A percentile compares a stretch with the other conserved stretches of the same genome.
These are phyloP conservation scores for Salix caprea DNA, from an alignment of 345 rosid genomes.

Conservation along the genomic window DNA sequence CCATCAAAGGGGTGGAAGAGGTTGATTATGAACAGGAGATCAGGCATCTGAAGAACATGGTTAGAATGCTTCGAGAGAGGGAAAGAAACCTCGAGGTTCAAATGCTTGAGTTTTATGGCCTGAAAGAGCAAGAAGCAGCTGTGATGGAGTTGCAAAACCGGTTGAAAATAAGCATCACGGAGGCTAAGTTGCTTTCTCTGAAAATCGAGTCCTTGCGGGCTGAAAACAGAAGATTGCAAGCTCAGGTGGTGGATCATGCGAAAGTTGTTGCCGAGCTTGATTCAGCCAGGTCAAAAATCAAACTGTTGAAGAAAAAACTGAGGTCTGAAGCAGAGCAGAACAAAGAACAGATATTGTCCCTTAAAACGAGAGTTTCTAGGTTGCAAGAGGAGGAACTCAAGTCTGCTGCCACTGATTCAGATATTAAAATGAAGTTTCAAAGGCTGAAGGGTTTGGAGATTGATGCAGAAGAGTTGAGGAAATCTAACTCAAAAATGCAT, in stretches of 20 bases:
- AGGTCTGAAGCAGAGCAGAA: constrained; percentile 67
- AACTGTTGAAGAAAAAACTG: constrained; percentile 62
- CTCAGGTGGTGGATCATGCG: constrained; percentile 48
- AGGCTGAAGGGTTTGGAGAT: constrained; percentile 57
- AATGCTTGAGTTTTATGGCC: constrained; percentile 75
- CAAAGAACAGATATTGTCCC: constrained; percentile 54
- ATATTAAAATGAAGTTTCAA: constrained; percentile 35
- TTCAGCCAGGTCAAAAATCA: constrained; percentile 48
- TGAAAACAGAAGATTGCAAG: constrained; percentile 60
- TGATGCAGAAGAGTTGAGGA: constrained; percentile 62
- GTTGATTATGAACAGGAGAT: constrained; percentile 60
- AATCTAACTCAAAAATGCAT: constrained; percentile 48
- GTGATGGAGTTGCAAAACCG: constrained; percentile 77
- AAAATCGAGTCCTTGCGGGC: constrained; percentile 73
- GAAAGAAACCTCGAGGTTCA: constrained; percentile 73
- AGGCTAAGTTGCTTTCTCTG: constrained; percentile 56
- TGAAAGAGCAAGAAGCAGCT: constrained; percentile 71
- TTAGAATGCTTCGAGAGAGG: constrained; percentile 55
- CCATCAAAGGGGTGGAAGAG: constrained; percentile 37
- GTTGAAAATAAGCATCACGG: constrained; percentile 63
- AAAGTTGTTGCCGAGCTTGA: constrained; percentile 54
- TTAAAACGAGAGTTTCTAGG: constrained; percentile 54
- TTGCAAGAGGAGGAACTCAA: constrained; percentile 59
- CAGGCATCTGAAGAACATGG: constrained; percentile 47
- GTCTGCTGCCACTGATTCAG: constrained; percentile 26